Base-by-base conservation (phyloP, 2,329 filamentous ascomycete species). In the Fusarium torulosum region DNA sequence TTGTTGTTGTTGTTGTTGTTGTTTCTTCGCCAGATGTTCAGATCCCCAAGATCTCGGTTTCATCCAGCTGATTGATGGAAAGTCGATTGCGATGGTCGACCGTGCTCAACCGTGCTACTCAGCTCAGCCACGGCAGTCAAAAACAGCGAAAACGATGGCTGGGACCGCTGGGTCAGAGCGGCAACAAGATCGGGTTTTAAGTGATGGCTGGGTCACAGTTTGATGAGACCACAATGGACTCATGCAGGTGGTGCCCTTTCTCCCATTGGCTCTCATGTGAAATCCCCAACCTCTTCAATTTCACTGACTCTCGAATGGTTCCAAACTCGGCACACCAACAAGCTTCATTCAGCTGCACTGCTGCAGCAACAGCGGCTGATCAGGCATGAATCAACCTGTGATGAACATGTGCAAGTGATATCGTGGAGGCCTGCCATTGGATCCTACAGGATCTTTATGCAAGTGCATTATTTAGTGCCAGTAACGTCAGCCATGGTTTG, bases 401-500 rank as follows among this genome's bases (percentile, higher is more conserved):
- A 68, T 70, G 57, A 73, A 55, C 54, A 14, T 55, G 57, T 64
- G 63, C 50, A 51, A 47, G 37, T 63, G 63, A 69, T 72, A 68
- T 78, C 76, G 76, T 78, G 76, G 74, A 75, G 63, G 61, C 59
- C 43, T 42, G 63, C 55, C 61, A 78, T 79, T 77, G 75, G 75
- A 51, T 63, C 41, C 43, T 58, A 21, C 25, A 38, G 40, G 37
- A 52, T 35, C 23, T 45, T 73, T 70, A 66, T 75, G 71, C 73
- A 67, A 64, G 59, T 67, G 52, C 59, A 72, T 65, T 67, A 72
- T 71, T 67, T 69, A 73, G 72, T 72, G 72, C 59, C 66, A 58
- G 40, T 60, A 27, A 37, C 58, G 47, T 72, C 56, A 67, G 51
- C 49, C 66, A 52, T 57, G 37, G 60, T 10, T 66, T 47, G 59